Evolutionary conservation across 306 rosid species (phyloP).

Genomic region (Sophora flavescens): DNA sequence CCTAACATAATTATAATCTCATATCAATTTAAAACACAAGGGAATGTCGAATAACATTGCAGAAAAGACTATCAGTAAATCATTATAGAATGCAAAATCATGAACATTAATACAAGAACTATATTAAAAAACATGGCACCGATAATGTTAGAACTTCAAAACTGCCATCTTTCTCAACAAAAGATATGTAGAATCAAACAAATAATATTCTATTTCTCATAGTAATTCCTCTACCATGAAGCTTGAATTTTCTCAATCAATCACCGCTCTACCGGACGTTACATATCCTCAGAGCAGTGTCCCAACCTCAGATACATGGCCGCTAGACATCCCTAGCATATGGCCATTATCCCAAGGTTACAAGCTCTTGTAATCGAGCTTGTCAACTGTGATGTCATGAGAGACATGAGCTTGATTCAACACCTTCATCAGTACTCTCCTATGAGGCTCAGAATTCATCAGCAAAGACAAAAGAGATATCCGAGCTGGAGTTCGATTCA

Average conservation of each 20-base stretch:
- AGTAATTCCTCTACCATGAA: slow-evolving; percentile 87
- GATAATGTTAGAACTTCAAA: slow-evolving; percentile 6
- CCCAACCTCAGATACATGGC: too few species aligned
- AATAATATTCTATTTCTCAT: slow-evolving; percentile 90
- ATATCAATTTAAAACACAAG: slow-evolving; percentile 39
- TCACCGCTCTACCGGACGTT: too few species aligned
- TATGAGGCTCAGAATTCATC: too few species aligned
- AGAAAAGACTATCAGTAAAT: neutral
- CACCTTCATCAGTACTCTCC: too few species aligned
- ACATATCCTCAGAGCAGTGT: neutral
- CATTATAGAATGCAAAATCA: neutral
- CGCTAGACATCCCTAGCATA: too few species aligned
- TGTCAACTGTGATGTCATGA: too few species aligned
- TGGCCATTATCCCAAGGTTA: too few species aligned
- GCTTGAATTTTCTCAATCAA: too few species aligned
- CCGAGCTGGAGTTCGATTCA: too few species aligned
- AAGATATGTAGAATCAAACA: slow-evolving; percentile 39
- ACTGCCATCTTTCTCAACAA: slow-evolving; percentile 18
- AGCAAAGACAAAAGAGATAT: too few species aligned
- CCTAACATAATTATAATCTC: neutral
- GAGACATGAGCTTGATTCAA: too few species aligned
- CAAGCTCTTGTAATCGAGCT: too few species aligned
- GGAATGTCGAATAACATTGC: slow-evolving; percentile 2
- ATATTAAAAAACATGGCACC: slow-evolving; percentile 1
- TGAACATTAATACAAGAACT: neutral